A percentile compares a stretch with the other conserved stretches of the same genome.
These are phyloP conservation scores for Ophiobolus disseminans DNA, from an alignment of 2,329 filamentous ascomycete species.

Conservation along the genomic window DNA sequence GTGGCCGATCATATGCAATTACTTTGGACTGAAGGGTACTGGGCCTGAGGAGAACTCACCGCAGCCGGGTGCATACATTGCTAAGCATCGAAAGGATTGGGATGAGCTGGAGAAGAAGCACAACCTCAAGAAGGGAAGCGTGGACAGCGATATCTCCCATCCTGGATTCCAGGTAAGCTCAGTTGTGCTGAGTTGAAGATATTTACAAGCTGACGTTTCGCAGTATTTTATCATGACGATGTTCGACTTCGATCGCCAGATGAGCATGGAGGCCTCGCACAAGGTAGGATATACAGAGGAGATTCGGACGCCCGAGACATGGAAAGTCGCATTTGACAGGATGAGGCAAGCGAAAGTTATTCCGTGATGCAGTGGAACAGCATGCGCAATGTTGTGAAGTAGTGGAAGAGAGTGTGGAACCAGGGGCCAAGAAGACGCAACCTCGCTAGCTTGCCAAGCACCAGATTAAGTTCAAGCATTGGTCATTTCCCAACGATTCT, in stretches of 20 bases:
- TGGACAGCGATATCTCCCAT: slow-evolving; percentile 53
- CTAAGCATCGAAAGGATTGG: slow-evolving; percentile 36
- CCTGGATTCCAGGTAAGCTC: slow-evolving; percentile 38
- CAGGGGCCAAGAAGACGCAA: too few species aligned
- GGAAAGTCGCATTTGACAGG: slow-evolving; percentile 54
- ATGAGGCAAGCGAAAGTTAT: slow-evolving; percentile 54
- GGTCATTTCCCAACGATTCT: too few species aligned
- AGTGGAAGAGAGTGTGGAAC: too few species aligned
- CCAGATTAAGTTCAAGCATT: too few species aligned
- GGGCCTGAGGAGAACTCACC: slow-evolving; percentile 35
- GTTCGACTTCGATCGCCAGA: slow-evolving; percentile 58
- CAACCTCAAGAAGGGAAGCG: slow-evolving; percentile 49
- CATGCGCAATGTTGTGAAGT: too few species aligned
- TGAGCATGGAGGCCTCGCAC: slow-evolving; percentile 53
- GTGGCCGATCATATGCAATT: slow-evolving; percentile 56
- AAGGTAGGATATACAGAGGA: slow-evolving; percentile 50
- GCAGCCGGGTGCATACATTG: slow-evolving; percentile 39
- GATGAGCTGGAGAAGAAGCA: slow-evolving; percentile 37
- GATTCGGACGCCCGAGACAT: slow-evolving; percentile 49
- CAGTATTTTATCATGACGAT: slow-evolving; percentile 45
- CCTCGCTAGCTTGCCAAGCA: too few species aligned
- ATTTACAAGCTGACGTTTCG: slow-evolving; percentile 8
- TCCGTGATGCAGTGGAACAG: slow-evolving; percentile 29
- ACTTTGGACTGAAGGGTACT: slow-evolving; percentile 56
- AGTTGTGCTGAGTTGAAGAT: background rate